Percentiles rank a stretch among this genome's conserved stretches.
phyloP scores from a whole-genome alignment of 192 early-diverging fungal genomes.

The Funneliformis mosseae region DNA sequence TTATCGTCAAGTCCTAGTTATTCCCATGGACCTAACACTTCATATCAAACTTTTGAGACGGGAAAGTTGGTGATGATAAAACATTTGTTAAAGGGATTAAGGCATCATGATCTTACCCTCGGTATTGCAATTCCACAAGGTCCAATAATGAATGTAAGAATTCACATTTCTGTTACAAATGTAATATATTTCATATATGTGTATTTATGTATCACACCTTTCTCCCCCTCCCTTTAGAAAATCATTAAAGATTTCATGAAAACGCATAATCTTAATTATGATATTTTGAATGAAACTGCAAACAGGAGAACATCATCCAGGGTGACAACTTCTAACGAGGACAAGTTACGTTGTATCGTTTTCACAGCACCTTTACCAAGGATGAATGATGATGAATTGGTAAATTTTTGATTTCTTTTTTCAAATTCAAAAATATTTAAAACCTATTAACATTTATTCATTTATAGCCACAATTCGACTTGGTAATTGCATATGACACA shows the following conservation, averaged over 20 bases:
- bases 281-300: background rate
- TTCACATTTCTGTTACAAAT: background rate
- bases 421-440: background rate
- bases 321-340: background rate
- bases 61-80: background rate
- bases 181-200: too few relatives aligned
- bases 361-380: background rate
- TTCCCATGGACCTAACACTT: background rate
- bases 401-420: background rate
- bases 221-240: background rate
- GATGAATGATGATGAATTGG: background rate
- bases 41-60: background rate
- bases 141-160: conserved; percentile 13
- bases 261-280: background rate
- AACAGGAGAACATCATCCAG: background rate
- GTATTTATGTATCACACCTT: background rate
- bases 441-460: background rate
- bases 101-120: background rate
- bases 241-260: background rate
- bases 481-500: conserved; percentile 5
- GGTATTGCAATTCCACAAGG: conserved; percentile 15
- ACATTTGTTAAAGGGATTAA: background rate
- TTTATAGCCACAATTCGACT: conserved; percentile 2
- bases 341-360: background rate
- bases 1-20: background rate